Percentiles rank a stretch among this genome's conserved stretches.
phyloP scores from a whole-genome alignment of 148 eudicot genomes.

The Camellia granthamiana region DNA sequence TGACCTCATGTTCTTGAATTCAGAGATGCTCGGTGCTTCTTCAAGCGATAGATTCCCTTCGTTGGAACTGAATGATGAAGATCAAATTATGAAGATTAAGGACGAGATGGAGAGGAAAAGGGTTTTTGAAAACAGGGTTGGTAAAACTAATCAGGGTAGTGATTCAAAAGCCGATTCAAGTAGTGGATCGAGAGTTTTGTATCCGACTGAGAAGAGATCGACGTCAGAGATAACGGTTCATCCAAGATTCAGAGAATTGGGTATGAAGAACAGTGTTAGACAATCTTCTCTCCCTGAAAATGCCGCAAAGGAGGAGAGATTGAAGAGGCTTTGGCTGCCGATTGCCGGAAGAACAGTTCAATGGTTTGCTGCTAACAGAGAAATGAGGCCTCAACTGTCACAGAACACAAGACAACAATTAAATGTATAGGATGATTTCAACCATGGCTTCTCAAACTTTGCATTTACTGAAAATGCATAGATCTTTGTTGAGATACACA shows the following conservation, averaged over 20 bases:
- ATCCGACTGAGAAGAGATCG: conserved; percentile 50
- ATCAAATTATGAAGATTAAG: conserved; percentile 27
- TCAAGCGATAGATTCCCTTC: conserved; percentile 46
- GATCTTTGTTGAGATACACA: no score
- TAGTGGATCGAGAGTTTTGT: conserved; percentile 3
- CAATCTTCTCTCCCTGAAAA: conserved; percentile 14
- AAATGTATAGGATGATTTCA: conserved; percentile 26
- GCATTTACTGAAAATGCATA: no score
- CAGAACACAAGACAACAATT: conserved; percentile 22
- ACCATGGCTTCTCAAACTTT: not conserved
- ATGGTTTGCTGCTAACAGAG: conserved; percentile 80
- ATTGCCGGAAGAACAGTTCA: conserved; percentile 79
- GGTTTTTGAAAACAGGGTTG: conserved; percentile 36
- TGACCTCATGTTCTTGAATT: conserved; percentile 62
- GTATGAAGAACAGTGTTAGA: conserved; percentile 7
- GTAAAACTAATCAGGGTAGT: conserved; percentile 23
- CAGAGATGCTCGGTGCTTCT: conserved; percentile 53
- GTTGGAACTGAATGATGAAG: conserved; percentile 15
- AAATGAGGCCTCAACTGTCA: conserved; percentile 20
- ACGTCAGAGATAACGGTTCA: conserved; percentile 67
- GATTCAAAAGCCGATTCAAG: conserved; percentile 2
- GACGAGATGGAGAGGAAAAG: conserved; percentile 57
- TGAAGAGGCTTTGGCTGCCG: conserved; percentile 68
- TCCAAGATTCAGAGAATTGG: conserved; percentile 47
- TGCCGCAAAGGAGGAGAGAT: conserved; percentile 40